Percentiles rank a stretch among this genome's conserved stretches.
phyloP scores from a whole-genome alignment of 768 basidiomycete genomes.

The Leucosporidium scottii region DNA sequence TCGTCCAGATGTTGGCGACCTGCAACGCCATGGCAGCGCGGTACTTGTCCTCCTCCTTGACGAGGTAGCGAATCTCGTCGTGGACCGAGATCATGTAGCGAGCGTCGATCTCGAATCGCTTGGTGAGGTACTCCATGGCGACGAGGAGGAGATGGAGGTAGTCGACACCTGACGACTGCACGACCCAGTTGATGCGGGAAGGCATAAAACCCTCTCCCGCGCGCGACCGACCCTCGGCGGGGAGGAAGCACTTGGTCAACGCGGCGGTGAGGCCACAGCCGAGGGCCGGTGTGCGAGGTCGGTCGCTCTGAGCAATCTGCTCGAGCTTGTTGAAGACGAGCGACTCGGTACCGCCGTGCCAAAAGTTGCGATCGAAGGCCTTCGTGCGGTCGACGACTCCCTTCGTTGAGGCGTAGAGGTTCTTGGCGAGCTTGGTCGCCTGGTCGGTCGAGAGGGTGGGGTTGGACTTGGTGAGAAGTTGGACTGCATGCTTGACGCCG shows the following conservation, averaged over 20 bases:
- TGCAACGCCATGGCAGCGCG: constrained; percentile 88
- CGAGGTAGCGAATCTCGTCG: constrained; percentile 91
- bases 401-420: constrained; percentile 86
- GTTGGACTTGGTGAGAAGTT: constrained; percentile 78
- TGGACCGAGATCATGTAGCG: constrained; percentile 95
- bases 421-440: constrained; percentile 72
- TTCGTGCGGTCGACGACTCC: constrained; percentile 62
- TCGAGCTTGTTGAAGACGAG: constrained; percentile 97
- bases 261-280: constrained; percentile 91
- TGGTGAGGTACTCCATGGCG: constrained; percentile 80
- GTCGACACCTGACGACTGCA: constrained; percentile 96
- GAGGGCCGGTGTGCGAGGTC: constrained; percentile 83
- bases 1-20: constrained; percentile 92
- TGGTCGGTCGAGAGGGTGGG: constrained; percentile 66
- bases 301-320: constrained; percentile 78
- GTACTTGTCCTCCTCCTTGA: constrained; percentile 78
- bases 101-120: constrained; percentile 73
- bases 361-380: constrained; percentile 76
- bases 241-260: constrained; percentile 80
- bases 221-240: constrained; percentile 44
- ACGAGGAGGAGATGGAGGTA: constrained; percentile 95
- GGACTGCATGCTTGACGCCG: constrained; percentile 85
- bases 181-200: constrained; percentile 98
- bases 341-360: constrained; percentile 94
- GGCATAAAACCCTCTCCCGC: constrained; percentile 80